Evolutionary conservation across 2,329 filamentous ascomycete species (phyloP).

Genomic region (Diplodia seriata): DNA sequence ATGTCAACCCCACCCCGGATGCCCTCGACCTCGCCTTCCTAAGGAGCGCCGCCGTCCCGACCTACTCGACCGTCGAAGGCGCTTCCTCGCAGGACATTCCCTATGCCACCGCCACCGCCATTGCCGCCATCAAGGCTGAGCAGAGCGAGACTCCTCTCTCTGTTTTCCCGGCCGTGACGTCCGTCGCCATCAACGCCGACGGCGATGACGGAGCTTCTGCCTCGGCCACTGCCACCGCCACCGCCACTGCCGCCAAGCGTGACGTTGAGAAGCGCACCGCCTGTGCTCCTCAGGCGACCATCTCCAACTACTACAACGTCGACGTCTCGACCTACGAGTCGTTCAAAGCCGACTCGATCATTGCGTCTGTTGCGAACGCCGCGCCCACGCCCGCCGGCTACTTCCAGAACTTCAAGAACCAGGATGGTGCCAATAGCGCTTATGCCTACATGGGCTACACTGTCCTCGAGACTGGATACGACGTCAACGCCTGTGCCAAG

Average conservation of each 20-base stretch:
- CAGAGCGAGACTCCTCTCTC: slow-evolving; percentile 29
- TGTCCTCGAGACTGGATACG: slow-evolving; percentile 29
- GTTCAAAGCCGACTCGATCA: background rate
- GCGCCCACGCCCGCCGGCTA: slow-evolving; percentile 1
- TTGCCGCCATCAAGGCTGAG: slow-evolving; percentile 19
- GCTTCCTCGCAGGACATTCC: slow-evolving; percentile 26
- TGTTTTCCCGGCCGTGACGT: slow-evolving; percentile 31
- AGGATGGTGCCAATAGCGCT: slow-evolving; percentile 1
- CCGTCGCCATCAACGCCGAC: slow-evolving; percentile 30
- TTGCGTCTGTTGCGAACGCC: background rate
- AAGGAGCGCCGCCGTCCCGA: slow-evolving; percentile 30
- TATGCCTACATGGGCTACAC: slow-evolving; percentile 13
- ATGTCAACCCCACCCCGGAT: slow-evolving; percentile 30
- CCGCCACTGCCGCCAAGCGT: slow-evolving; percentile 30
- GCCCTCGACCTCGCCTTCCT: slow-evolving; percentile 32
- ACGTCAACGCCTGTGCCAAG: slow-evolving; percentile 32
- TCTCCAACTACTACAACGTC: slow-evolving; percentile 21
- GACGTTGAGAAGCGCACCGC: slow-evolving; percentile 32
- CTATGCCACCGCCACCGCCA: slow-evolving; percentile 31
- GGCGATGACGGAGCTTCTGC: slow-evolving; percentile 19
- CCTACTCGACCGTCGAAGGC: slow-evolving; percentile 29
- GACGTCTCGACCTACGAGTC: background rate
- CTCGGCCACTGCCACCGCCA: slow-evolving; percentile 3
- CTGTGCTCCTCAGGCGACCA: slow-evolving; percentile 33
- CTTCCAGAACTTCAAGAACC: slow-evolving; percentile 16